A percentile compares a stretch with the other conserved stretches of the same genome.
Evolutionary conservation across 2,329 filamentous ascomycete genomes (phyloP).

Genomic region (Pyrenophora seminiperda): DNA sequence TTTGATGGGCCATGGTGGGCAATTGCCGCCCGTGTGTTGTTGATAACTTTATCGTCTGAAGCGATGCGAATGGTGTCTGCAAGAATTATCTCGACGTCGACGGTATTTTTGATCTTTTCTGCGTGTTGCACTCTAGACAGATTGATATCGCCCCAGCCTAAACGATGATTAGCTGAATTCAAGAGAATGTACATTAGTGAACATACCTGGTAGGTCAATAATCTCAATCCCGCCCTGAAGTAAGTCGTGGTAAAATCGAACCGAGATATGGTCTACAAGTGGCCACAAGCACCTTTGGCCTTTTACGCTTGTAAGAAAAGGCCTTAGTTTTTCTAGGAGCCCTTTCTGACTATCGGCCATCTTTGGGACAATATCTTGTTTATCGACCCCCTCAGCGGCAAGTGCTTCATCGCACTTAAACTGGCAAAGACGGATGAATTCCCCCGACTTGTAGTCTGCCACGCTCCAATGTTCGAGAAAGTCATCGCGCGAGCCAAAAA

Average conservation of each 20-base stretch:
- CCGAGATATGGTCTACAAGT: constrained; percentile 24
- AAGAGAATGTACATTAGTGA: background rate
- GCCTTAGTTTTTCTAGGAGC: constrained; percentile 17
- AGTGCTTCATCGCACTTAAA: constrained; percentile 25
- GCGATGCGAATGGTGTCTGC: constrained; percentile 26
- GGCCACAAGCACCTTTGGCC: constrained; percentile 25
- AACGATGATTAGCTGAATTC: background rate
- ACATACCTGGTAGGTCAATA: constrained; percentile 32
- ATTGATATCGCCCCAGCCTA: constrained; percentile 34
- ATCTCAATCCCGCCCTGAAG: constrained; percentile 21
- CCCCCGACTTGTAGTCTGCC: constrained; percentile 6
- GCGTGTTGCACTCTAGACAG: constrained; percentile 18
- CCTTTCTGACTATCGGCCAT: constrained; percentile 8
- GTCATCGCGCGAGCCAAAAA: constrained; percentile 21
- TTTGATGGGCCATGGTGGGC: constrained; percentile 17
- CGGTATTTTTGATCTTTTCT: constrained; percentile 24
- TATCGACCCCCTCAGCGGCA: background rate
- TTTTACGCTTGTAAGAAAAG: constrained; percentile 25
- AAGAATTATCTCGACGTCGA: constrained; percentile 28
- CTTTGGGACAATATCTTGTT: background rate
- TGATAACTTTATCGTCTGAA: constrained; percentile 25
- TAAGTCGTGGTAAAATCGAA: constrained; percentile 19
- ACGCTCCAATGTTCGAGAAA: constrained; percentile 21
- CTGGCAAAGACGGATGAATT: constrained; percentile 20
- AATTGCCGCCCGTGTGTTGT: constrained; percentile 13